Evolutionary conservation across 805 yeast species (phyloP).

Genomic region (Myxozyma melibiosi): DNA sequence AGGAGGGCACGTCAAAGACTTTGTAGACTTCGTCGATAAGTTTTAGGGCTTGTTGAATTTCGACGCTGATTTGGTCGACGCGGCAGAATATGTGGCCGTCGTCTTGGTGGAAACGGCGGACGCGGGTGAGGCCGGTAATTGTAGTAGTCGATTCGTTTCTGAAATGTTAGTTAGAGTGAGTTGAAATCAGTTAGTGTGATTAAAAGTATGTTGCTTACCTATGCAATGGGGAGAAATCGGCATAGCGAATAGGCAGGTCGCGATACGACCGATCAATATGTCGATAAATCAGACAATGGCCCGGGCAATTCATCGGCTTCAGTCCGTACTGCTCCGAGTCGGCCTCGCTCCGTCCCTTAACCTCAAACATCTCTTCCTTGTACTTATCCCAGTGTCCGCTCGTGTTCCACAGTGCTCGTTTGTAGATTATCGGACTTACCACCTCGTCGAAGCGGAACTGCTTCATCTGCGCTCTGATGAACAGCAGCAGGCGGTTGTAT

Average conservation of each 20-base stretch:
- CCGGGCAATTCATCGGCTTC: constrained; percentile 96
- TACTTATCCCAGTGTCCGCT: constrained; percentile 98
- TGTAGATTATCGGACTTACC: constrained; percentile 85
- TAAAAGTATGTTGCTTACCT: constrained; percentile 46
- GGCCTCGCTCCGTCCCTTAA: constrained; percentile 44
- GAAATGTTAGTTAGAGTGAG: background rate
- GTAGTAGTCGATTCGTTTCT: constrained; percentile 93
- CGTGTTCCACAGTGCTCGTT: constrained; percentile 79
- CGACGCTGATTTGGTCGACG: constrained; percentile 83
- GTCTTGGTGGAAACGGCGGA: constrained; percentile 98
- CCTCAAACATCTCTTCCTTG: constrained; percentile 90
- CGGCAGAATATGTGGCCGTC: constrained; percentile 98
- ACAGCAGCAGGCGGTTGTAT: constrained; percentile 73
- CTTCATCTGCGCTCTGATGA: constrained; percentile 83
- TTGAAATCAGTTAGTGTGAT: background rate
- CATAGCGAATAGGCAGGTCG: constrained; percentile 98
- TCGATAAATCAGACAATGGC: constrained; percentile 92
- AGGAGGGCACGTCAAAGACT: constrained; percentile 81
- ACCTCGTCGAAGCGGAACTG: constrained; percentile 89
- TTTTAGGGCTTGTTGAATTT: constrained; percentile 81
- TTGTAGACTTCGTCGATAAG: constrained; percentile 86
- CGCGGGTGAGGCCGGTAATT: constrained; percentile 90
- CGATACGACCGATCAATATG: constrained; percentile 92
- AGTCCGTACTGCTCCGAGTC: constrained; percentile 61
- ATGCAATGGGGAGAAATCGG: constrained; percentile 96